These are phyloP conservation scores for Ascochyta viciae-villosae DNA, from an alignment of 2,329 filamentous ascomycete genomes.

Conservation along the genomic window DNA sequence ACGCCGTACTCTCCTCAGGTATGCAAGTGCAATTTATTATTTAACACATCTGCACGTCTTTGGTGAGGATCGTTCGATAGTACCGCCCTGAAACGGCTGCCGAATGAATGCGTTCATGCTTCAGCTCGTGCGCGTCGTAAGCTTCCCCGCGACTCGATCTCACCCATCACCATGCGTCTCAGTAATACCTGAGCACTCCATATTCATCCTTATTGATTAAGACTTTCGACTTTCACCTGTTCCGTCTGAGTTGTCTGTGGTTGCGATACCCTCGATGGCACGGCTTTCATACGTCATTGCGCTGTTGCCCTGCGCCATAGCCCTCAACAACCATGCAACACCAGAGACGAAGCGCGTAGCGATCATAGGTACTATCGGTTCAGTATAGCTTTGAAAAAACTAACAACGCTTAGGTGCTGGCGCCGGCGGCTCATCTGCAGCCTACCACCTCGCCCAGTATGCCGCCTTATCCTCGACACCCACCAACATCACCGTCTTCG, in stretches of 20 bases:
- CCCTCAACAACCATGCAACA: slow-evolving; percentile 23
- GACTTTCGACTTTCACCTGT: background rate
- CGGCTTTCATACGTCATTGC: slow-evolving; percentile 18
- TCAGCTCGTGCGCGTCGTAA: slow-evolving; percentile 14
- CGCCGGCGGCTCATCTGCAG: slow-evolving; percentile 83
- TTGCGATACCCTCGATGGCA: slow-evolving; percentile 16
- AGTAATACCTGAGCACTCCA: background rate
- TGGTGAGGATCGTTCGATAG: background rate
- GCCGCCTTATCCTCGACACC: slow-evolving; percentile 65
- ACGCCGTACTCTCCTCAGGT: too few relatives aligned
- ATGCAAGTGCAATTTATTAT: too few relatives aligned
- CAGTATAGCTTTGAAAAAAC: background rate
- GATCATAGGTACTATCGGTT: slow-evolving; percentile 43
- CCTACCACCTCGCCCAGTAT: slow-evolving; percentile 80
- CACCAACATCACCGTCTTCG: slow-evolving; percentile 86
- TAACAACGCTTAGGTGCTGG: slow-evolving; percentile 73
- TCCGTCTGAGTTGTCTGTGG: background rate
- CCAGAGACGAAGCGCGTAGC: slow-evolving; percentile 43
- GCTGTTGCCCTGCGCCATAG: slow-evolving; percentile 28
- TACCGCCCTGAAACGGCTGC: background rate
- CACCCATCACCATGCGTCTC: background rate
- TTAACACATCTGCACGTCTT: background rate
- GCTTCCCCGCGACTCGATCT: slow-evolving; percentile 1
- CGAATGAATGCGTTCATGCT: background rate
- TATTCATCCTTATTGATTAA: background rate